Evolutionary conservation across 257 asterid genomes (phyloP).

Genomic region (Lycium ferocissimum): DNA sequence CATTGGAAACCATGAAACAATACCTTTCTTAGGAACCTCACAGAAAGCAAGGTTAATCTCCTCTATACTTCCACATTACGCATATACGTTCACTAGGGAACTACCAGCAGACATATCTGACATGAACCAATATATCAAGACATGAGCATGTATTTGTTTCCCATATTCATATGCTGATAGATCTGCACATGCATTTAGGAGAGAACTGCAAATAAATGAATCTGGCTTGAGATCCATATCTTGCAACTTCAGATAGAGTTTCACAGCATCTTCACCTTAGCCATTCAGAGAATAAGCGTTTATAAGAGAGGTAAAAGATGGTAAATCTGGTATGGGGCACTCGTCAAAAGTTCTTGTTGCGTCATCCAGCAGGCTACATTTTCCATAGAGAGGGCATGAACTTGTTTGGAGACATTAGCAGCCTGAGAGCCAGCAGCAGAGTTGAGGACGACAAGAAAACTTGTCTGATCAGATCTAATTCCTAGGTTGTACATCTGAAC

Average conservation of each 20-base stretch:
- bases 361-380: slow-evolving; percentile 23
- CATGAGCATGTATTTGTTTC: slow-evolving; percentile 31
- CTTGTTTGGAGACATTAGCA: slow-evolving; percentile 9
- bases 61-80: slow-evolving; percentile 30
- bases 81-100: slow-evolving; percentile 32
- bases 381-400: slow-evolving; percentile 24
- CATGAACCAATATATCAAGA: slow-evolving; percentile 27
- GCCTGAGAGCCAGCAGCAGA: slow-evolving; percentile 23
- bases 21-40: slow-evolving; percentile 25
- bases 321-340: slow-evolving; percentile 1
- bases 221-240: too few relatives aligned
- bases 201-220: slow-evolving; percentile 33
- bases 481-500: slow-evolving; percentile 12
- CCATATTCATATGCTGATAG: slow-evolving; percentile 34
- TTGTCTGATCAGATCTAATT: slow-evolving; percentile 22
- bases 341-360: slow-evolving; percentile 21
- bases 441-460: slow-evolving; percentile 23
- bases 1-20: slow-evolving; percentile 32
- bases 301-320: slow-evolving; percentile 30
- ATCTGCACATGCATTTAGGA: slow-evolving; percentile 29
- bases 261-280: slow-evolving; percentile 29
- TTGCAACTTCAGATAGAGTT: neutral
- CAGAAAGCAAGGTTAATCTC: slow-evolving; percentile 27
- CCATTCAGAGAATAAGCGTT: slow-evolving; percentile 26
- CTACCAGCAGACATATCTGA: slow-evolving; percentile 30